Percentiles rank a stretch among this genome's conserved stretches.
Conservation (phyloP, 2,329 filamentous ascomycete species). For the Neofusicoccum parvum region DNA sequence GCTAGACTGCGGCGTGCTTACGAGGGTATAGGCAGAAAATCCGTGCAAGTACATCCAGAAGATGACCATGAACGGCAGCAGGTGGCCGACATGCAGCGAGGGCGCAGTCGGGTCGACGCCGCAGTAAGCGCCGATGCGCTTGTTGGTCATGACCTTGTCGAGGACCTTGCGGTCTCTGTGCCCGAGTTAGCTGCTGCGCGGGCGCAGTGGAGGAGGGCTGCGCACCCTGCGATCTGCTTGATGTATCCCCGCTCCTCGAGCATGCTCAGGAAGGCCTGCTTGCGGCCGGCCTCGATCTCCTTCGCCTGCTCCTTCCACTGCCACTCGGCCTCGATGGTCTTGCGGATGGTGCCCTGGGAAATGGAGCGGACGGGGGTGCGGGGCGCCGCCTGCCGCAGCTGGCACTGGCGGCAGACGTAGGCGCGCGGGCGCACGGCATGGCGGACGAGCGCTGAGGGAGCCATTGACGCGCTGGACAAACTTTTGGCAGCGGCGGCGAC, state of each 20-base stretch:
- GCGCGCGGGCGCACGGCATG: conserved; percentile 28
- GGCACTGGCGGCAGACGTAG: conserved; percentile 33
- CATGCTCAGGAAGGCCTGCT: conserved; percentile 58
- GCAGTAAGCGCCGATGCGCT: conserved; percentile 73
- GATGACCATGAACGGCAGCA: conserved; percentile 79
- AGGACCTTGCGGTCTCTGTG: conserved; percentile 54
- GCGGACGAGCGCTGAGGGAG: conserved; percentile 17
- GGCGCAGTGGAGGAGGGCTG: conserved; percentile 11
- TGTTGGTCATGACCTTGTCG: conserved; percentile 63
- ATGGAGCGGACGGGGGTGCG: conserved; percentile 25
- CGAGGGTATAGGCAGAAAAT: conserved; percentile 65
- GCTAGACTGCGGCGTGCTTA: too few species aligned
- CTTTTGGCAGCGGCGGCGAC: neutral
- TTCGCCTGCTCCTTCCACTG: conserved; percentile 30
- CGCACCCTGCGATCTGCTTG: conserved; percentile 74
- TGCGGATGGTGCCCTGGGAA: conserved; percentile 27
- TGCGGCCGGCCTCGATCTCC: conserved; percentile 32
- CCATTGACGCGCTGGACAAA: conserved; percentile 23
- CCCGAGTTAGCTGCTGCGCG: conserved; percentile 17
- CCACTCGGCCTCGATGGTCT: conserved; percentile 28
- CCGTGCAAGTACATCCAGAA: conserved; percentile 84
- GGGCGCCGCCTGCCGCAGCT: conserved; percentile 18
- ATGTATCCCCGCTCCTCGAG: conserved; percentile 73
- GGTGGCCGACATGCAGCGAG: conserved; percentile 78
- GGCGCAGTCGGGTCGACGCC: conserved; percentile 81